A percentile compares a stretch with the other conserved stretches of the same genome.
Evolutionary conservation across 2,329 filamentous ascomycete species (phyloP).

Genomic region (Colletotrichum magnum): DNA sequence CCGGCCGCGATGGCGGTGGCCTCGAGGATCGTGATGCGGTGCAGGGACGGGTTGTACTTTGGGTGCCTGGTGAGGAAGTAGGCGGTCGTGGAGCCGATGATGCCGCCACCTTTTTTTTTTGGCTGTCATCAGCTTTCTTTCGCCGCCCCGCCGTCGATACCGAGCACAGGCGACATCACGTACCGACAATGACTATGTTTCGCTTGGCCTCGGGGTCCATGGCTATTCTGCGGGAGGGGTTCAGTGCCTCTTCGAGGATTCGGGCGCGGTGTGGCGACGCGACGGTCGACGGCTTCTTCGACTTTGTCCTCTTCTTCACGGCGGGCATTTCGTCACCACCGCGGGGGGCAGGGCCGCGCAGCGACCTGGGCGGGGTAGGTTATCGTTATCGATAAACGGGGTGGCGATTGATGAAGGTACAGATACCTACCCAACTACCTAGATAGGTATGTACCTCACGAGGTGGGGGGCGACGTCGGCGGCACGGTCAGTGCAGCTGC

Average conservation of each 20-base stretch:
- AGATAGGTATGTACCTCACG: no score
- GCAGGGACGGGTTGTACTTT: constrained; percentile 79
- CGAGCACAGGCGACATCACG: constrained; percentile 39
- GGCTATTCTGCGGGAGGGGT: constrained; percentile 1
- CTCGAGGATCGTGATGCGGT: constrained; percentile 89
- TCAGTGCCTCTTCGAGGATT: constrained; percentile 23
- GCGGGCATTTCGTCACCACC: constrained; percentile 37
- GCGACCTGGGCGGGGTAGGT: constrained; percentile 22
- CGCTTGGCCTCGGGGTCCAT: constrained; percentile 47
- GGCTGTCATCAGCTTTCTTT: no score
- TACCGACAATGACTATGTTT: constrained; percentile 67
- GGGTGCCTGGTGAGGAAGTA: constrained; percentile 93
- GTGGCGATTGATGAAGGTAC: constrained; percentile 3
- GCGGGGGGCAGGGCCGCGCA: background rate
- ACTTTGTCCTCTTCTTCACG: constrained; percentile 29
- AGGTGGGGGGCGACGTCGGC: background rate
- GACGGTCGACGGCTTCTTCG: constrained; percentile 14
- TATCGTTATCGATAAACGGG: constrained; percentile 35
- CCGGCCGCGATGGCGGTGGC: constrained; percentile 88
- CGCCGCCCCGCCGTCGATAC: no score
- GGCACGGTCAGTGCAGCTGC: constrained; percentile 16
- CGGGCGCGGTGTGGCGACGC: constrained; percentile 3
- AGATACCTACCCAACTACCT: no score
- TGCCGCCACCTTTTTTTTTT: constrained; percentile 78
- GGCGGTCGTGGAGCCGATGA: constrained; percentile 92